These are phyloP conservation scores for Thelonectria discophora DNA, from an alignment of 2,329 filamentous ascomycete genomes.

Conservation along the genomic window DNA sequence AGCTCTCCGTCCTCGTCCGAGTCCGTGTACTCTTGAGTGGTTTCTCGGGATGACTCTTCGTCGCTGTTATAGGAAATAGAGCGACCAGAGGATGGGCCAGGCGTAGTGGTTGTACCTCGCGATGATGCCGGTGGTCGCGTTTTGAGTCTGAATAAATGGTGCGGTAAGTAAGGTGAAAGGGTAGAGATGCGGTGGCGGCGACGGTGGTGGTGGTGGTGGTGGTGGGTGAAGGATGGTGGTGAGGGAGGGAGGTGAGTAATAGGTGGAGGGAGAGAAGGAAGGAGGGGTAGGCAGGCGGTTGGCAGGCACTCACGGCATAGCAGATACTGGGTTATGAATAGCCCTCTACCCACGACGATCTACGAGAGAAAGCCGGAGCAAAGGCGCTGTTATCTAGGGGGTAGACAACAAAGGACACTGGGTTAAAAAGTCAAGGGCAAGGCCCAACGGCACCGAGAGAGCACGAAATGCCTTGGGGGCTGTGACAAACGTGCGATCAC, in stretches of 20 bases:
- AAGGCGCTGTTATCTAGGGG: conserved; percentile 45
- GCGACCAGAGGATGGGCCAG: conserved; percentile 43
- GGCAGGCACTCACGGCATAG: conserved; percentile 55
- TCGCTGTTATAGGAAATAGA: conserved; percentile 52
- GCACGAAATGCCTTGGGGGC: conserved; percentile 31
- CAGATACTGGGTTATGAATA: conserved; percentile 47
- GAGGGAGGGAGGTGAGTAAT: conserved; percentile 28
- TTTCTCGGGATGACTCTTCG: conserved; percentile 49
- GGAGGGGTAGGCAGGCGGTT: conserved; percentile 18
- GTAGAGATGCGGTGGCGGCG: conserved; percentile 20
- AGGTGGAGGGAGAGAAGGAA: conserved; percentile 24
- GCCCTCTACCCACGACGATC: conserved; percentile 59
- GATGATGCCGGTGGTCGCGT: conserved; percentile 31
- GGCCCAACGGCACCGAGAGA: conserved; percentile 36
- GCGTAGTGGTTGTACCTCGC: conserved; percentile 38
- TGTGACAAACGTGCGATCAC: conserved; percentile 36
- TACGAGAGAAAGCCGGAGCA: conserved; percentile 56
- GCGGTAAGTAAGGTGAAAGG: conserved; percentile 24
- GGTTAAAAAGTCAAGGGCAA: conserved; percentile 32
- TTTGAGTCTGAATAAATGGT: conserved; percentile 29
- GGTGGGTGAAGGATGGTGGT: conserved; percentile 15
- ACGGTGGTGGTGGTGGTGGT: conserved; percentile 5
- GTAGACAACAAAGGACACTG: conserved; percentile 29
- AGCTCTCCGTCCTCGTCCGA: conserved; percentile 48
- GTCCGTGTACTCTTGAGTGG: conserved; percentile 44